Conservation (phyloP, 2,329 filamentous ascomycete genomes). For the Dactylella cylindrospora region DNA sequence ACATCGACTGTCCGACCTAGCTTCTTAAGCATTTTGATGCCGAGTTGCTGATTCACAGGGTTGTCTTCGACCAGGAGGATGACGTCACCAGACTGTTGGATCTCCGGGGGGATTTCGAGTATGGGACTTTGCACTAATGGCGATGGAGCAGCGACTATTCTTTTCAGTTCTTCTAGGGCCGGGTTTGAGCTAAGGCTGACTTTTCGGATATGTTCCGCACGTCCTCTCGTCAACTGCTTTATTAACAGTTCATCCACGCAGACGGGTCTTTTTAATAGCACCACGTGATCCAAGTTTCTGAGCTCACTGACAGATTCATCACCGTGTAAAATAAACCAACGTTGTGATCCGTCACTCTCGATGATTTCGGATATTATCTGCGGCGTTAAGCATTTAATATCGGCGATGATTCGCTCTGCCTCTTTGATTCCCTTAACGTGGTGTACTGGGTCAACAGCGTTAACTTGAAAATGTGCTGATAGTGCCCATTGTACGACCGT, state of each 20-base stretch:
- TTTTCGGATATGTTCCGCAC: conserved; percentile 17
- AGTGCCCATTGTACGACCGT: conserved; percentile 37
- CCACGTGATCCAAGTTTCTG: conserved; percentile 29
- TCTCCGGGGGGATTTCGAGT: conserved; percentile 34
- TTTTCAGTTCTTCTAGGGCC: conserved; percentile 32
- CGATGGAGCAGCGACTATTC: conserved; percentile 28
- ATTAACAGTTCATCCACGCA: conserved; percentile 36
- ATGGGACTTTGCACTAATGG: conserved; percentile 39
- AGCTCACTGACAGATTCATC: conserved; percentile 34
- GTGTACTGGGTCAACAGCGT: conserved; percentile 14
- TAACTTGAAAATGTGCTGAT: conserved; percentile 21
- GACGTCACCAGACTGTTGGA: conserved; percentile 16
- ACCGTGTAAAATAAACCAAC: conserved; percentile 38
- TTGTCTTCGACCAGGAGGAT: conserved; percentile 41
- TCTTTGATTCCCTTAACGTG: conserved; percentile 12
- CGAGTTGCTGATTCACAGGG: conserved; percentile 39
- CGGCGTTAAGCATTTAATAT: conserved; percentile 38
- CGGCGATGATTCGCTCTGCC: conserved; percentile 29
- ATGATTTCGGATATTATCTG: conserved; percentile 36
- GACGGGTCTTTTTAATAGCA: conserved; percentile 29
- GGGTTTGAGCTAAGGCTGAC: conserved; percentile 26
- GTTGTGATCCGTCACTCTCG: conserved; percentile 8
- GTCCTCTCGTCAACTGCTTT: conserved; percentile 27
- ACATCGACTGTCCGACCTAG: conserved; percentile 35
- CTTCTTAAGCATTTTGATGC: conserved; percentile 41